These are phyloP conservation scores for Eucalyptus cladocalyx DNA, from an alignment of 345 rosid species.

Conservation along the genomic window DNA sequence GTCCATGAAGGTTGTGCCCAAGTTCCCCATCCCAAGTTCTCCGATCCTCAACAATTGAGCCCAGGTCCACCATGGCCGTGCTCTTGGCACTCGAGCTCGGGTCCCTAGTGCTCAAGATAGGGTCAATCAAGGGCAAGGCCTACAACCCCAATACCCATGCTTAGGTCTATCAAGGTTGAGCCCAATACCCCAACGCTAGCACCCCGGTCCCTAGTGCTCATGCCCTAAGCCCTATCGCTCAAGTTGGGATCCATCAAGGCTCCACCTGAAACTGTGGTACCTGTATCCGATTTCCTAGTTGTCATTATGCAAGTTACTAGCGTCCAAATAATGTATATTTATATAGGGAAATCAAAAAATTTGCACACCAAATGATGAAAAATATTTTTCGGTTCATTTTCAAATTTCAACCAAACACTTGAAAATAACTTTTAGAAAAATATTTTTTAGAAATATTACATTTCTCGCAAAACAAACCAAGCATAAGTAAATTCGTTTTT, in stretches of 20 bases:
- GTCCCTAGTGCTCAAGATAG: background rate
- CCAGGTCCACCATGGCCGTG: background rate
- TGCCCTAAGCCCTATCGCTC: fast-evolving
- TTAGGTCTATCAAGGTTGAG: background rate
- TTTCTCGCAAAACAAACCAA: fast-evolving
- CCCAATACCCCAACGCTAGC: fast-evolving
- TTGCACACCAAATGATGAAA: background rate
- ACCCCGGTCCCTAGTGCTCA: background rate
- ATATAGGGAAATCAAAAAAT: background rate
- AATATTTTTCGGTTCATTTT: no score
- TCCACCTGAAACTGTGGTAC: fast-evolving
- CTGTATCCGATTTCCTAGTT: fast-evolving
- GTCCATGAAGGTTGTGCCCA: background rate
- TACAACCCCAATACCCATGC: fast-evolving
- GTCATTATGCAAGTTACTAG: no score
- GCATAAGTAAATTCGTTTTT: background rate
- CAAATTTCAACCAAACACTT: no score
- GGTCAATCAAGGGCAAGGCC: background rate
- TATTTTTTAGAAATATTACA: no score
- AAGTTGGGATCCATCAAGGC: background rate
- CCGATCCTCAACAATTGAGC: background rate
- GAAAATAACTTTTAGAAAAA: no score
- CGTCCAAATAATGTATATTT: background rate
- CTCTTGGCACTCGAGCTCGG: no score
- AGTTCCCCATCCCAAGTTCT: background rate